Evolutionary conservation across 2,329 filamentous ascomycete genomes (phyloP).

Genomic region (Chaetomiaceae sp.): DNA sequence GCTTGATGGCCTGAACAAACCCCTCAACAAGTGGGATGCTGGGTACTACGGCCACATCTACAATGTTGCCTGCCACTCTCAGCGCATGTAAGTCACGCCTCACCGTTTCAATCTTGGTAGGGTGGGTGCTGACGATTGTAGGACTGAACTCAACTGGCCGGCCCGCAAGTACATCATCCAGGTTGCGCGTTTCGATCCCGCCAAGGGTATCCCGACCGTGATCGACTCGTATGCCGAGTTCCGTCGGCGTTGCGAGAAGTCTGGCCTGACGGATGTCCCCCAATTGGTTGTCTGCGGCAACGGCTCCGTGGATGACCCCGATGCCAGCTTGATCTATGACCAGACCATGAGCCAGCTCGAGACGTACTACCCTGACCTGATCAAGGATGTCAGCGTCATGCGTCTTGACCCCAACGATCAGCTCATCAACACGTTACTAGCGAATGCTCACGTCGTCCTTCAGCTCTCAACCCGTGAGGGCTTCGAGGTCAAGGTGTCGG

Average conservation of each 20-base stretch:
- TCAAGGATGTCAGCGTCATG: conserved; percentile 67
- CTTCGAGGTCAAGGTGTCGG: conserved; percentile 83
- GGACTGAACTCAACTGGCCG: conserved; percentile 54
- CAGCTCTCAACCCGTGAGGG: conserved; percentile 79
- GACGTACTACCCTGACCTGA: conserved; percentile 56
- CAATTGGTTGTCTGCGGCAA: conserved; percentile 77
- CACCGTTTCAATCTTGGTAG: not conserved
- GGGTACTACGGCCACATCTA: conserved; percentile 74
- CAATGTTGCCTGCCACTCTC: conserved; percentile 55
- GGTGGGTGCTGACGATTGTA: conserved; percentile 15
- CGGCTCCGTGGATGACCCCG: conserved; percentile 75
- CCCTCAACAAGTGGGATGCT: conserved; percentile 63
- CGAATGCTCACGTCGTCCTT: conserved; percentile 66
- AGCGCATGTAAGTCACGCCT: conserved; percentile 47
- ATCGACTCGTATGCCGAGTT: conserved; percentile 73
- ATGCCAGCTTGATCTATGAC: conserved; percentile 68
- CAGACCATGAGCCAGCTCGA: conserved; percentile 66
- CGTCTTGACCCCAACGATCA: conserved; percentile 75
- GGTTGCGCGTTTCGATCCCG: conserved; percentile 76
- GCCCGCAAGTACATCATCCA: conserved; percentile 71
- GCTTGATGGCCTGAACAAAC: conserved; percentile 78
- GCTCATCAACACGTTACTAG: conserved; percentile 70
- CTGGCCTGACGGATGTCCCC: conserved; percentile 50
- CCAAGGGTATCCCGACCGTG: conserved; percentile 76
- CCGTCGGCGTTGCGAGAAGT: conserved; percentile 54